These are phyloP conservation scores for Escallonia herrerae DNA, from an alignment of 129 eudicot species.

Conservation along the genomic window DNA sequence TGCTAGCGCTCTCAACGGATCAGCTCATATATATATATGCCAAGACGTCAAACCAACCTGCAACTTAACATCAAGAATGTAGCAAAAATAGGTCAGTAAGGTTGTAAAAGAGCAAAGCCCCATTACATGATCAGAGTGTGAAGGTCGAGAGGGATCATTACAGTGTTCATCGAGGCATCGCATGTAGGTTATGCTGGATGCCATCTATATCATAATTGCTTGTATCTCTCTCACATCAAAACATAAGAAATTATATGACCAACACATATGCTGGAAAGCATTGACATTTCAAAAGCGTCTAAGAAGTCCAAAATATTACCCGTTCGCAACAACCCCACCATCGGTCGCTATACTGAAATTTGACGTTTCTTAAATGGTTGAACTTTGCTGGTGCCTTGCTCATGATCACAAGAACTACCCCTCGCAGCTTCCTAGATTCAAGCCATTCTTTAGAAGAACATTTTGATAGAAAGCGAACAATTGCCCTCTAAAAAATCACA, in stretches of 20 bases:
- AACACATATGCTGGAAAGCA: too few relatives aligned
- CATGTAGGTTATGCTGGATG: conserved; percentile 86
- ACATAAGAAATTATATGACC: too few relatives aligned
- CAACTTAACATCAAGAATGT: conserved; percentile 1
- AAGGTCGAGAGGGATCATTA: conserved; percentile 10
- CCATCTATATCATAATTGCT: conserved; percentile 95
- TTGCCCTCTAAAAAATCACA: too few relatives aligned
- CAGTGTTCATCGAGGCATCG: conserved; percentile 97
- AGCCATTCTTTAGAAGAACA: conserved; percentile 60
- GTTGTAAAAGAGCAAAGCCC: neutral
- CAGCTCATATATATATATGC: conserved; percentile 62
- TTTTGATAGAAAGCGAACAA: neutral
- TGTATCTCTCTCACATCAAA: conserved; percentile 78
- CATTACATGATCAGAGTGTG: neutral
- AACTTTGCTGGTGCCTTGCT: conserved; percentile 73
- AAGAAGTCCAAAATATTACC: too few relatives aligned
- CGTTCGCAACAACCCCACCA: conserved; percentile 71
- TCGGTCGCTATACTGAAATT: conserved; percentile 92
- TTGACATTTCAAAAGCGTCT: too few relatives aligned
- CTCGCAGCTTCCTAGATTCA: conserved; percentile 83
- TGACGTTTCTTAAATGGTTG: conserved; percentile 58
- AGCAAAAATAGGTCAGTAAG: too few relatives aligned
- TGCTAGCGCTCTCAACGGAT: too few relatives aligned
- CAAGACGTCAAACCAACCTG: conserved; percentile 90
- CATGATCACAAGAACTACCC: conserved; percentile 92